These are phyloP conservation scores for Geopyxis carbonaria DNA, from an alignment of 495 filamentous ascomycete species.

Conservation along the genomic window DNA sequence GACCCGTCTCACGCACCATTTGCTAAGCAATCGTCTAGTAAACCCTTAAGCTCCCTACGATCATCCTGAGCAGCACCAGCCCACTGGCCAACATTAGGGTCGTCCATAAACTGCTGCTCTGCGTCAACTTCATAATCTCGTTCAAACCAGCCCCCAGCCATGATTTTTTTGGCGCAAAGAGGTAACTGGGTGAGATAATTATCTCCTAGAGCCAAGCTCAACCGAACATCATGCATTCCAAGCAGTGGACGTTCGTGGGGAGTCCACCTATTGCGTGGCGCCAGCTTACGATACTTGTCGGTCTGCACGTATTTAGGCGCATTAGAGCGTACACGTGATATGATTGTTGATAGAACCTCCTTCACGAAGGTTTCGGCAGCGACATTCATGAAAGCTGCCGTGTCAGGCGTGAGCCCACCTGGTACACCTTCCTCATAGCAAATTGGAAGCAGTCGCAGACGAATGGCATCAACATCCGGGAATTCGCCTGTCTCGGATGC, in stretches of 20 bases:
- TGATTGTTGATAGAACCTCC: constrained; percentile 61
- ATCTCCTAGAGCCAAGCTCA: constrained; percentile 58
- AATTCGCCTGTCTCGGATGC: constrained; percentile 86
- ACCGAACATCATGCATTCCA: constrained; percentile 58
- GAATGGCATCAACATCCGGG: constrained; percentile 61
- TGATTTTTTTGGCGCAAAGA: constrained; percentile 49
- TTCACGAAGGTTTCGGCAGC: constrained; percentile 88
- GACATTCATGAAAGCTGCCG: constrained; percentile 71
- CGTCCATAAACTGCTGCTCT: constrained; percentile 38
- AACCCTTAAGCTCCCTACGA: constrained; percentile 41
- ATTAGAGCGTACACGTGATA: constrained; percentile 62
- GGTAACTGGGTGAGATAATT: constrained; percentile 62
- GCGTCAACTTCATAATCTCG: constrained; percentile 35
- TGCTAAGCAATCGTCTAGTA: constrained; percentile 42
- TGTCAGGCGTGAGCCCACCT: constrained; percentile 51
- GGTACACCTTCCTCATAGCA: constrained; percentile 81
- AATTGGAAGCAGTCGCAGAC: constrained; percentile 76
- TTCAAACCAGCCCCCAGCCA: constrained; percentile 50
- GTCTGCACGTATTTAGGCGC: constrained; percentile 67
- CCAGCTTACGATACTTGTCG: constrained; percentile 54
- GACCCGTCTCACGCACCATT: too few species aligned
- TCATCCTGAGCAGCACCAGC: constrained; percentile 50
- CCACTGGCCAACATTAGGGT: constrained; percentile 50
- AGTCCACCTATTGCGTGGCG: constrained; percentile 43
- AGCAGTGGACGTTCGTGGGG: constrained; percentile 48